Conservation (phyloP, 371 early-diverging fungal genomes). For the Aphelidium insulamus region DNA sequence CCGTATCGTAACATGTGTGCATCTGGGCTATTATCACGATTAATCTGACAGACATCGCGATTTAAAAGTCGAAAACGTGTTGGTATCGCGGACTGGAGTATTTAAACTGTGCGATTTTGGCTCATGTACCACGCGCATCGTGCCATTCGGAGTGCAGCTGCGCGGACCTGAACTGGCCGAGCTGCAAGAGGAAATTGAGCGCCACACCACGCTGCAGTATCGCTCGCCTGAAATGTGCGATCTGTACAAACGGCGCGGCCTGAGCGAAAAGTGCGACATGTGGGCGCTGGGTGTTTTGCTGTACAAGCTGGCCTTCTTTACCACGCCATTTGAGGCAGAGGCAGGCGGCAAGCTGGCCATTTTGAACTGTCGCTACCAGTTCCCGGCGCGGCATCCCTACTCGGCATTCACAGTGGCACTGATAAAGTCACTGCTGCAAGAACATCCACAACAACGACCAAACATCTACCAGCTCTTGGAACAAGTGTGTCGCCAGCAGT, state of each 20-base stretch:
- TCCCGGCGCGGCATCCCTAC: conserved; percentile 45
- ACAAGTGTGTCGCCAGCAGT: conserved; percentile 34
- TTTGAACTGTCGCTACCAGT: conserved; percentile 55
- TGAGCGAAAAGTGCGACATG: conserved; percentile 69
- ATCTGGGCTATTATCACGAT: too few species aligned
- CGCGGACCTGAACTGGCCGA: conserved; percentile 26
- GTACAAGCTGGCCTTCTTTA: conserved; percentile 60
- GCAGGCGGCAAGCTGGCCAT: conserved; percentile 71
- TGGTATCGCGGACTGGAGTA: conserved; percentile 22
- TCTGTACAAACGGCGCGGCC: conserved; percentile 49
- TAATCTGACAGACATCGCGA: too few species aligned
- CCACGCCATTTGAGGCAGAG: conserved; percentile 81
- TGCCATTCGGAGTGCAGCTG: conserved; percentile 23
- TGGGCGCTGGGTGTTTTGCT: conserved; percentile 75
- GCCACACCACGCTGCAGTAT: conserved; percentile 75
- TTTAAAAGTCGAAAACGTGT: conserved; percentile 47
- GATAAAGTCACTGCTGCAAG: conserved; percentile 47
- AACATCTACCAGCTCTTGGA: conserved; percentile 51
- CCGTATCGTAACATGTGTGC: too few species aligned
- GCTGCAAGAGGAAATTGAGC: conserved; percentile 70
- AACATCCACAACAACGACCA: conserved; percentile 41
- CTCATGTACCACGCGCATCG: conserved; percentile 44
- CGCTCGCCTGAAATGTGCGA: conserved; percentile 83
- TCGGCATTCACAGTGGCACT: conserved; percentile 31
- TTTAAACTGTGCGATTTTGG: conserved; percentile 85